Conservation (phyloP, 1,284 basidiomycete genomes). For the Cerioporus squamosus region DNA sequence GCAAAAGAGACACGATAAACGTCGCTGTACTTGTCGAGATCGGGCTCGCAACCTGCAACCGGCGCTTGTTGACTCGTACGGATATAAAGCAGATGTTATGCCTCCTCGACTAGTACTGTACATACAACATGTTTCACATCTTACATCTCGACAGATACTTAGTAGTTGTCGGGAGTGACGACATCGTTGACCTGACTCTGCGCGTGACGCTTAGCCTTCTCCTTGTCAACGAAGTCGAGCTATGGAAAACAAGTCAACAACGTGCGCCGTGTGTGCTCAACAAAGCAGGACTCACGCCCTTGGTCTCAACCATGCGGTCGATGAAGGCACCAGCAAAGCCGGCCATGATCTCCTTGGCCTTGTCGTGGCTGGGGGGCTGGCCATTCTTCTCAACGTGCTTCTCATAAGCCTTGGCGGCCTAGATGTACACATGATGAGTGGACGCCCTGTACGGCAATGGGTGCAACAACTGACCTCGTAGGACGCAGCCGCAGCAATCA, state of each 20-base stretch:
- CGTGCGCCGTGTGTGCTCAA: neutral
- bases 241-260: slow-evolving; percentile 3
- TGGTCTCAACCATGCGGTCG: slow-evolving; percentile 49
- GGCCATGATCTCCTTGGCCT: slow-evolving; percentile 47
- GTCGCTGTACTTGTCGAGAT: too few relatives aligned
- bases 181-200: slow-evolving; percentile 24
- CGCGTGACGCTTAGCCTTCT: slow-evolving; percentile 47
- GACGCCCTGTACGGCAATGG: neutral
- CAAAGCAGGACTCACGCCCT: slow-evolving; percentile 36
- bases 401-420: slow-evolving; percentile 52
- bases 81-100: too few relatives aligned
- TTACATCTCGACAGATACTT: slow-evolving; percentile 1
- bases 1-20: too few relatives aligned
- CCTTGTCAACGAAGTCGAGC: slow-evolving; percentile 47
- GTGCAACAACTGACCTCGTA: slow-evolving; percentile 36
- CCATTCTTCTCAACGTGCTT: slow-evolving; percentile 42
- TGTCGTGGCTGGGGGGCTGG: slow-evolving; percentile 39
- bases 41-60: too few relatives aligned
- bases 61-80: neutral
- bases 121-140: slow-evolving; percentile 7
- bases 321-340: slow-evolving; percentile 50
- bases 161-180: slow-evolving; percentile 28
- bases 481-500: slow-evolving; percentile 65
- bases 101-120: slow-evolving; percentile 4
- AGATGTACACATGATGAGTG: slow-evolving; percentile 4